Base-by-base conservation (phyloP, 805 yeast species). In the Candida adriatica region DNA sequence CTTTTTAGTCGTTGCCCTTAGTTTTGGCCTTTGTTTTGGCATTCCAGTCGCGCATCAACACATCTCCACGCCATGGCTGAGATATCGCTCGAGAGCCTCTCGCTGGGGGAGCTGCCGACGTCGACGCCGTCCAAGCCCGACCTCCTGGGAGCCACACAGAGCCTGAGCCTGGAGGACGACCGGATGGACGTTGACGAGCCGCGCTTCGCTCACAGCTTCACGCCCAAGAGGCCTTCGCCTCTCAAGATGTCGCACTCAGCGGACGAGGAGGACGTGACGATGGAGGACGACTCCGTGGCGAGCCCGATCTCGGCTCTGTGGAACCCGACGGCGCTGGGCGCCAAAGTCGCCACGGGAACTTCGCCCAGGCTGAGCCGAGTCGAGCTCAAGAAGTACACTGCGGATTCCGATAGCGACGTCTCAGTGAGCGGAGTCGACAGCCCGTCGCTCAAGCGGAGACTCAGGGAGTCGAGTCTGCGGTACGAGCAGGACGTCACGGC, bases 301-400 rank as follows among this genome's bases (percentile, higher is more conserved):
- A n/a, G 25, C 25, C 25, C 25, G 10, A 8, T 36, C 11, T 14
- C 26, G 4, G 37, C 21, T 6, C 19, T 49, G 13, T 30, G 46
- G 21, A 27, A 45, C 3, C 55, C 55, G 13, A 49, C 55, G 1
- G 44, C 45, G 7, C 34, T 49, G 9, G 55, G 55, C 27, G 55
- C 53, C 4, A 43, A 40, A 16, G 31, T 47, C 7, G 53, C 53
- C 6, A 47, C 52, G 1, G 30, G 24, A 22, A 28, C 36, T 4
- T 35, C 50, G 7, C 48, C 48, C 17, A 26, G 24, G 18, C 29
- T 30, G 11, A 29, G 33, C 6, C 38, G 32, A 15, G 24, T 35
- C 11, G 31, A 38, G 8, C 33, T 38, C 15, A 29, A 31, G 11
- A 24, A 34, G 2, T 32, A 37, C 13, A 24, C 32, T 6, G 19